Conservation (phyloP, 352 stramenopile species). For the Detonula confervacea region DNA sequence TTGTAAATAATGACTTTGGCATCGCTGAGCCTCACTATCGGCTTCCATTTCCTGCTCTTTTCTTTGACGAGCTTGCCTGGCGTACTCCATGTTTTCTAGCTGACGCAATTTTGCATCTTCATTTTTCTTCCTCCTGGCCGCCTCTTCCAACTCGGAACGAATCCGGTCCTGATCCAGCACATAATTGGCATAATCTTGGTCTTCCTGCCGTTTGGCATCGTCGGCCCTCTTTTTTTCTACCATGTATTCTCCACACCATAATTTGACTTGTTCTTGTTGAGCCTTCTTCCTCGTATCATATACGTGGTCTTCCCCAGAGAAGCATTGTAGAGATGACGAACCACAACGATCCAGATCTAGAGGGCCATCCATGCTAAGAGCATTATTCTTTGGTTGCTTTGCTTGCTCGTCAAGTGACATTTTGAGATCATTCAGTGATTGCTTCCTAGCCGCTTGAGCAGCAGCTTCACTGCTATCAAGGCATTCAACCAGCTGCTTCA, state of each 20-base stretch:
- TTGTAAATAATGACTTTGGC: slow-evolving; percentile 47
- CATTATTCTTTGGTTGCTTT: slow-evolving; percentile 57
- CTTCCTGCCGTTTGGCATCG: slow-evolving; percentile 30
- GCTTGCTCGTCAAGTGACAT: slow-evolving; percentile 50
- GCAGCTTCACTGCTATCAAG: slow-evolving; percentile 37
- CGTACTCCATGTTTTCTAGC: slow-evolving; percentile 52
- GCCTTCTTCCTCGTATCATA: slow-evolving; percentile 42
- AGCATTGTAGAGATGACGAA: slow-evolving; percentile 50
- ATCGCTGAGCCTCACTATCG: slow-evolving; percentile 31
- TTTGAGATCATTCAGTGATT: slow-evolving; percentile 46
- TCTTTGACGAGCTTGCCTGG: slow-evolving; percentile 25
- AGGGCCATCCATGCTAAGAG: slow-evolving; percentile 42
- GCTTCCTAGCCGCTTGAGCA: slow-evolving; percentile 23
- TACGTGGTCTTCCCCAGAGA: slow-evolving; percentile 51
- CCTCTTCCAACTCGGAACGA: slow-evolving; percentile 28
- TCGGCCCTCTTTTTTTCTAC: slow-evolving; percentile 51
- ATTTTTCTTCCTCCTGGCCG: slow-evolving; percentile 17
- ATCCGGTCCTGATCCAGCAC: slow-evolving; percentile 51
- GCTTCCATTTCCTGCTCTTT: slow-evolving; percentile 36
- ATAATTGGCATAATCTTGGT: slow-evolving; percentile 41
- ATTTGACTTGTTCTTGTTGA: slow-evolving; percentile 58
- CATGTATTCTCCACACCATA: slow-evolving; percentile 44
- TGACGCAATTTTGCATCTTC: slow-evolving; percentile 44
- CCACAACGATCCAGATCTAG: slow-evolving; percentile 45
- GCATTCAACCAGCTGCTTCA: slow-evolving; percentile 35